Evolutionary conservation across 352 stramenopile species (phyloP), one percentile per base, ranked within the genome.

Genomic region (Phytophthora pluvialis): DNA sequence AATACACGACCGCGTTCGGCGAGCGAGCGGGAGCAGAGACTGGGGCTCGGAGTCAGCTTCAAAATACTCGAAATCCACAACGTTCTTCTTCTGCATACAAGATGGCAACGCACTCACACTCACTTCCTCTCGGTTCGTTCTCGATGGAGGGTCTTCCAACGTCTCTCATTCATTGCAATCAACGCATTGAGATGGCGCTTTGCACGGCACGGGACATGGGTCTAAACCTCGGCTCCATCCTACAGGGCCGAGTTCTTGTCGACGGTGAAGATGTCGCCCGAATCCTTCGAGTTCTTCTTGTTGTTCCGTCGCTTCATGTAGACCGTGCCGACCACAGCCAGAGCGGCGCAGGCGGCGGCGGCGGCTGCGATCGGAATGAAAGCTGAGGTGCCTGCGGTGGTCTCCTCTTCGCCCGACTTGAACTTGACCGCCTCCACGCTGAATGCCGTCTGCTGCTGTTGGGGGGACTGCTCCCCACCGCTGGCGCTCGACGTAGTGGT

Each of bases 221-320:
- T 48, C 43, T 39, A 54, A 36, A 47, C 6, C 3, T 42, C 28
- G 46, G 35, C 28, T 46, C 25, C 6, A 46, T 2, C 60, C 86
- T 89, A 92, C 72, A 92, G 71, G 3, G 78, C 81, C 50, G 83
- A 92, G 69, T 83, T 80, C 76, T 90, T 81, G 76, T 92, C 83
- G 49, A 92, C 68, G 32, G 83, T 92, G 62, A 92, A 92, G 73
- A 92, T 92, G 42, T 72, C 77, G 31, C 74, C 26, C 33, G 59
- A 51, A 0, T 13, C 73, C 53, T 90, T 73, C 31, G 72, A 70
- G 46, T 60, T 75, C 67, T 77, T 78, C 74, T 88, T 92, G 47
- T 18, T 64, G 63, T 45, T 75, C 51, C 83, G 81, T 65, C 81
- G 78, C 70, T 87, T 88, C 67, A 86, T 86, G 78, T 90, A 90